Conservation (phyloP, 176 grass and related monocot genomes). For the Bothriochloa decipiens region DNA sequence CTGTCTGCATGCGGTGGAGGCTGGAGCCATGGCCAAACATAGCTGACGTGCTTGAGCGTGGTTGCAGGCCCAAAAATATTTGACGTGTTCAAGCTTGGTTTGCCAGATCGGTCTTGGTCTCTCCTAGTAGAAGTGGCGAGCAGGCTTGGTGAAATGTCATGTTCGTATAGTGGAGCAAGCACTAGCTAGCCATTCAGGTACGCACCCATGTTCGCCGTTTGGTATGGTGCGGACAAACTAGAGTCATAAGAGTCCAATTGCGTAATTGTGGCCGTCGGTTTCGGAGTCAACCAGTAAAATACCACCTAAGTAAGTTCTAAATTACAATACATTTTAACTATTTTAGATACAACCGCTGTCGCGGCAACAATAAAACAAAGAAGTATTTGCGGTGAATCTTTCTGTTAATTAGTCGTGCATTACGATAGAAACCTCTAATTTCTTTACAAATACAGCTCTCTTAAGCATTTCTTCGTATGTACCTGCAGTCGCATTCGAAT, state of each 20-base stretch:
- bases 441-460: no score
- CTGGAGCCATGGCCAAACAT: background rate
- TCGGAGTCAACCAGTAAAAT: background rate
- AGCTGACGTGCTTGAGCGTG: background rate
- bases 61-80: background rate
- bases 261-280: background rate
- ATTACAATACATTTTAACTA: no score
- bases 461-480: no score
- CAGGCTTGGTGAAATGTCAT: background rate
- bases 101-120: background rate
- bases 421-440: no score
- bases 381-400: no score
- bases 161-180: constrained; percentile 22
- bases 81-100: background rate
- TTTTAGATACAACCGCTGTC: no score
- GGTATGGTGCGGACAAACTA: background rate
- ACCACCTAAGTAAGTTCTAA: no score
- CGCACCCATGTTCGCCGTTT: background rate
- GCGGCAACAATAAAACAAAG: no score
- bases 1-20: background rate
- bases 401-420: no score
- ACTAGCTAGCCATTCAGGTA: background rate
- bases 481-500: no score
- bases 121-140: background rate
- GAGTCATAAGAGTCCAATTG: background rate